Conservation (phyloP, 768 basidiomycete species). For the Amanita molliuscula region DNA sequence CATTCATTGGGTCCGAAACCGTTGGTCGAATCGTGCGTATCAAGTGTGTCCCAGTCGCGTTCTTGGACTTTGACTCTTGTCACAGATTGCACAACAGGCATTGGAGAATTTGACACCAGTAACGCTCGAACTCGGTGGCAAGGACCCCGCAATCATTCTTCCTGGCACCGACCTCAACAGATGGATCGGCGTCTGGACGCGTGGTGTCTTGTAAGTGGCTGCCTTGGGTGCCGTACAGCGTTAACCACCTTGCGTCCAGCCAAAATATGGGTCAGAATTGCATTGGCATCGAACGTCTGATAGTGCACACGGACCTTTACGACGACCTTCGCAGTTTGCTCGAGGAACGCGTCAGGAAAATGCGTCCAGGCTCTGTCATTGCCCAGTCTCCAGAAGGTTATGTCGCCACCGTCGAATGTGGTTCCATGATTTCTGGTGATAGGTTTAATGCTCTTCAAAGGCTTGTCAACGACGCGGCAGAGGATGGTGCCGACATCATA, state of each 20-base stretch:
- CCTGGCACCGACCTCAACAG: slow-evolving; percentile 75
- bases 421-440: slow-evolving; percentile 73
- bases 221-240: not conserved
- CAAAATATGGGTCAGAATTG: slow-evolving; percentile 95
- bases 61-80: not conserved
- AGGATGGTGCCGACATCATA: slow-evolving; percentile 51
- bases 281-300: slow-evolving; percentile 89
- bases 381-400: slow-evolving; percentile 57
- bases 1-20: slow-evolving; percentile 80
- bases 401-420: slow-evolving; percentile 70
- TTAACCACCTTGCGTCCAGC: slow-evolving; percentile 27
- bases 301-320: slow-evolving; percentile 74
- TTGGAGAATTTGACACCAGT: slow-evolving; percentile 85
- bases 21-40: slow-evolving; percentile 60
- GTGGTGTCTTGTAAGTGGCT: slow-evolving; percentile 75
- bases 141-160: slow-evolving; percentile 88
- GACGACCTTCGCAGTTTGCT: slow-evolving; percentile 64
- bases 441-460: slow-evolving; percentile 61
- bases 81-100: slow-evolving; percentile 72
- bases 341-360: slow-evolving; percentile 46
- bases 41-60: not conserved
- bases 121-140: slow-evolving; percentile 89
- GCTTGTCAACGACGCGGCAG: slow-evolving; percentile 59
- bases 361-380: slow-evolving; percentile 75
- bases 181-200: slow-evolving; percentile 79